Evolutionary conservation across 768 basidiomycete genomes (phyloP).

Genomic region (Termitomyces sp.): DNA sequence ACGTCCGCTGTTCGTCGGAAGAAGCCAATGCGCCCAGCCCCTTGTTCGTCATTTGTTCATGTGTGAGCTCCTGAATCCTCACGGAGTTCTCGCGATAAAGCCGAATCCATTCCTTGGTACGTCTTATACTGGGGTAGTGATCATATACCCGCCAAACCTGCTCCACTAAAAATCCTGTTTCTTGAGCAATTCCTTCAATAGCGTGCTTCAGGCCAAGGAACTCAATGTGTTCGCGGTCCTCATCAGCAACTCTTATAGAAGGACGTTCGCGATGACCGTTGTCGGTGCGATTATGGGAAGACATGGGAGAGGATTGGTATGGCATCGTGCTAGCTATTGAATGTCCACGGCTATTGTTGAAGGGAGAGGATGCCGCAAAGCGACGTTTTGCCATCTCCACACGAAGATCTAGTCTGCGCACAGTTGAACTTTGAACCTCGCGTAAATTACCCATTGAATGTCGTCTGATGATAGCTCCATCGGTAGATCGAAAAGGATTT

Average conservation of each 20-base stretch:
- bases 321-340: conserved; percentile 1
- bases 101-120: conserved; percentile 31
- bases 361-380: conserved; percentile 1
- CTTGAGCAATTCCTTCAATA: conserved; percentile 34
- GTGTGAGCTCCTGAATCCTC: conserved; percentile 19
- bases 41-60: conserved; percentile 9
- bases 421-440: neutral
- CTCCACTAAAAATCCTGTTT: conserved; percentile 36
- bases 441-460: conserved; percentile 8
- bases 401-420: conserved; percentile 14
- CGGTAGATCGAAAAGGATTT: conserved; percentile 2
- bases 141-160: conserved; percentile 35
- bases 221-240: conserved; percentile 15
- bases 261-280: neutral
- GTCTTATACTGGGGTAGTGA: conserved; percentile 25
- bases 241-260: conserved; percentile 12
- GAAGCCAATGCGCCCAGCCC: conserved; percentile 8
- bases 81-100: conserved; percentile 27
- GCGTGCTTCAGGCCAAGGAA: conserved; percentile 18
- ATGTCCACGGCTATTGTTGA: neutral
- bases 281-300: neutral
- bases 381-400: conserved; percentile 9
- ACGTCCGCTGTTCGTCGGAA: neutral
- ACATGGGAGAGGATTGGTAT: neutral
- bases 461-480: neutral